Base-by-base conservation (phyloP, 352 stramenopile genomes). In the Phytophthora boehmeriae region DNA sequence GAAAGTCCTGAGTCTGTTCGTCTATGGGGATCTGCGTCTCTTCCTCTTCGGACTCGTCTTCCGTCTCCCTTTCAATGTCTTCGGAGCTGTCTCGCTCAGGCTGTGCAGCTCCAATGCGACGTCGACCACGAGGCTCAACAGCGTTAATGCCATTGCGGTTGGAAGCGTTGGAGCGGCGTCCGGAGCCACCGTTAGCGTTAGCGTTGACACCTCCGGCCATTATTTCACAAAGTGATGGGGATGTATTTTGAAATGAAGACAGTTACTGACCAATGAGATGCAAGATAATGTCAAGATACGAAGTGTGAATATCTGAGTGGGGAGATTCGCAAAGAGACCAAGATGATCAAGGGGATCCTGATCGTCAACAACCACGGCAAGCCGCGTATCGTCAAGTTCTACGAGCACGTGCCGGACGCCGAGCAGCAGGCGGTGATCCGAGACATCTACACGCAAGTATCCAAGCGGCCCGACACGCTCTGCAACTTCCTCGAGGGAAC, bases 331-430 rank as follows among this genome's bases (percentile, higher is more conserved):
- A 38, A 16, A 54, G 11, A 39, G 16, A 23, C 8, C 13, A 58
- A 57, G 41, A 99, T 99, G 97, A 99, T 99, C 66, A 98, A 99
- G 78, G 97, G 96, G 55, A 98, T 99, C 54, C 86, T 99, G 28
- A 99, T 99, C 76, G 95, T 99, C 10, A 99, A 99, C 80, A 99
- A 99, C 82, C 97, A 99, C 70, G 98, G 98, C 46, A 98, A 99
- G 76, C 96, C 97, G 47, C 96, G 98, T 27, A 92, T 99, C 50
- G 91, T 97, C 70, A 99, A 99, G 86, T 99, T 99, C 85, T 99
- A 99, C 77, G 96, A 99, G 85, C 93, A 96, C 32, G 95, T 99
- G 75, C 90, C 91, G 13, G 97, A 99, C 80, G 92, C 97, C 17
- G 84, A 97, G 59, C 97, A 99, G 76, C 97, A 99, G 75, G 92